Percentiles rank a stretch among this genome's conserved stretches.
Conservation (phyloP, 2,329 filamentous ascomycete species). For the Aspergillus ruber region DNA sequence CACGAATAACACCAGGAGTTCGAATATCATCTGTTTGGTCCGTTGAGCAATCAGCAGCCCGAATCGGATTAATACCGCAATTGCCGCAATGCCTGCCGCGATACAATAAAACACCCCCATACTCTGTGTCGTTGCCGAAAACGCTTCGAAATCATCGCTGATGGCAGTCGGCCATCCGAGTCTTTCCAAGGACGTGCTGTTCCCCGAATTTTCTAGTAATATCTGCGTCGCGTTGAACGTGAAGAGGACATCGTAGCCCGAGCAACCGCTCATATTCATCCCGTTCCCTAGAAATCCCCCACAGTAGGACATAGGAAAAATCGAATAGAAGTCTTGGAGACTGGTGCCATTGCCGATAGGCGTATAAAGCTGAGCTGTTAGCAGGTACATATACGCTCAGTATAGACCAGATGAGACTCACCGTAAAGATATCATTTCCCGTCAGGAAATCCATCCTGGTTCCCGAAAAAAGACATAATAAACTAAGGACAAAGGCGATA, state of each 20-base stretch:
- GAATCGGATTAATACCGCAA: slow-evolving; percentile 44
- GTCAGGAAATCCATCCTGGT: slow-evolving; percentile 52
- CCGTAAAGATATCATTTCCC: slow-evolving; percentile 51
- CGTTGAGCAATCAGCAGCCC: slow-evolving; percentile 41
- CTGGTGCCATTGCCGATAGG: slow-evolving; percentile 43
- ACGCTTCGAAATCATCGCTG: slow-evolving; percentile 46
- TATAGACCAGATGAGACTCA: slow-evolving; percentile 22
- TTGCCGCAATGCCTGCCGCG: slow-evolving; percentile 47
- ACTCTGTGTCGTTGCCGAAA: slow-evolving; percentile 46
- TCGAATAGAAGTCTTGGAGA: slow-evolving; percentile 56
- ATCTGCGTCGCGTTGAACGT: slow-evolving; percentile 50
- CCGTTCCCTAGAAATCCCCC: slow-evolving; percentile 37
- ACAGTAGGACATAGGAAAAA: slow-evolving; percentile 57
- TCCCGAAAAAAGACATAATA: slow-evolving; percentile 58
- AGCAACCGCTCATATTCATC: slow-evolving; percentile 51
- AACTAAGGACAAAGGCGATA: slow-evolving; percentile 51
- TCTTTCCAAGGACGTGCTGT: slow-evolving; percentile 45
- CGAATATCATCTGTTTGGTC: slow-evolving; percentile 43
- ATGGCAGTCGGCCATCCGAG: slow-evolving; percentile 54
- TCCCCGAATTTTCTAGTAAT: slow-evolving; percentile 44
- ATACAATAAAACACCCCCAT: slow-evolving; percentile 57
- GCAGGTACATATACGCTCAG: slow-evolving; percentile 5
- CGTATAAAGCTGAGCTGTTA: slow-evolving; percentile 32
- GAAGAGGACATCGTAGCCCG: slow-evolving; percentile 48
- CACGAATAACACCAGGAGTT: slow-evolving; percentile 44